Evolutionary conservation across 2,329 filamentous ascomycete genomes (phyloP), one percentile per base, ranked within the genome.

Genomic region (Pseudogymnoascus sp.): DNA sequence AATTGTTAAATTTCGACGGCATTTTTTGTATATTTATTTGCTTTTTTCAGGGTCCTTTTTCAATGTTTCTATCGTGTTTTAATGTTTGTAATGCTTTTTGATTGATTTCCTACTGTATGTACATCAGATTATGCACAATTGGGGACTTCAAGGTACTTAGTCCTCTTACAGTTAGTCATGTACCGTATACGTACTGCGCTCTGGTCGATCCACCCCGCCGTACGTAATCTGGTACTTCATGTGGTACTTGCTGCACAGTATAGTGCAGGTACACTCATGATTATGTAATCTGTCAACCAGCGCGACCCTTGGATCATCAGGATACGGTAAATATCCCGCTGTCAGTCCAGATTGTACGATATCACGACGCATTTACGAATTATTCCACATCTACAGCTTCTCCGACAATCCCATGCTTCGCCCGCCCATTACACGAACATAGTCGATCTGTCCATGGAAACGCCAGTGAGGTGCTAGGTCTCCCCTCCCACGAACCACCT

Each of bases 81-180:
- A 8, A 35, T 55, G 25, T 55, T 55, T 55, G 45, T 55, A 55
- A 55, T 55, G 9, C 28, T 8, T 55, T 28, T 35, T 6, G 11
- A 55, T 19, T 16, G 25, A 33, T 33, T 19, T 11, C 4, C 25
- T 14, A 8, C 6, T 3, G 19, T 45, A 14, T 12, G 25, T 33
- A 19, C 49, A 55, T 55, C 28, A 55, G 49, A 55, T 55, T 55
- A 55, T 55, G 49, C 49, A 55, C 28, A 33, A 28, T 55, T 33
- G 49, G 49, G 49, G 28, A 33, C 49, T 14, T 35, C 14, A 55
- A 4, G 22, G 28, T 55, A 55, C 49, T 35, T 55, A 22, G 28
- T n/a, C 49, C 49, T 1, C 28, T 33, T 55, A 5, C 28, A 55
- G 49, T 55, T 55, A 55, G 49, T 12, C 28, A 22, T 7, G 49